Evolutionary conservation across 441 rosid genomes (phyloP).

Genomic region (Breynia disticha): DNA sequence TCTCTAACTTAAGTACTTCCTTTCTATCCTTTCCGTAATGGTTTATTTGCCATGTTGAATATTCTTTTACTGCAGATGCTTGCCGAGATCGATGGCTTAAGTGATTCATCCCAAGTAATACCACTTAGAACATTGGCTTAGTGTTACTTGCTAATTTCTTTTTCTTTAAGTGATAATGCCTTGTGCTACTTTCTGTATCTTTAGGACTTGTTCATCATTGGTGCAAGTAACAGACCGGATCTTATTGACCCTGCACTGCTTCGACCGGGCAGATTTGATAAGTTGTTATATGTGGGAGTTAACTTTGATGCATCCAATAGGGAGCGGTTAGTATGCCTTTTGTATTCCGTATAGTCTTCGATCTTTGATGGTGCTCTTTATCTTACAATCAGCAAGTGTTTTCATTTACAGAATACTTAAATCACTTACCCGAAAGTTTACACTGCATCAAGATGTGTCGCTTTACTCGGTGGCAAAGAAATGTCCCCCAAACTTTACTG

Average conservation of each 20-base stretch:
- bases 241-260: slow-evolving; percentile 92
- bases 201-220: slow-evolving; percentile 86
- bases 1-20: slow-evolving; percentile 6
- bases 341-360: slow-evolving; percentile 6
- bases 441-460: slow-evolving; percentile 68
- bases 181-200: slow-evolving; percentile 8
- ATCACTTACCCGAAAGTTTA: slow-evolving; percentile 89
- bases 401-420: slow-evolving; percentile 59
- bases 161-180: slow-evolving; percentile 3
- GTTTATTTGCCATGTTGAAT: slow-evolving; percentile 9
- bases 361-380: slow-evolving; percentile 1
- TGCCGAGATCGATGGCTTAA: slow-evolving; percentile 94
- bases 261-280: slow-evolving; percentile 95
- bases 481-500: slow-evolving; percentile 89
- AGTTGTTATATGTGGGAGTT: slow-evolving; percentile 87
- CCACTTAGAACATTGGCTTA: background rate
- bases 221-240: slow-evolving; percentile 97
- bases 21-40: slow-evolving; percentile 1
- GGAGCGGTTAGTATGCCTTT: slow-evolving; percentile 49
- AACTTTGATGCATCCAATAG: slow-evolving; percentile 79
- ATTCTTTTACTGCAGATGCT: slow-evolving; percentile 51
- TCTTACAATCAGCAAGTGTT: slow-evolving; percentile 11
- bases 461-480: slow-evolving; percentile 70
- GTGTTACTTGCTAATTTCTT: background rate
- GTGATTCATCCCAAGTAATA: slow-evolving; percentile 66